A percentile compares a stretch with the other conserved stretches of the same genome.
Conservation (phyloP, 805 yeast genomes). For the Kazachstania psychrophila region DNA sequence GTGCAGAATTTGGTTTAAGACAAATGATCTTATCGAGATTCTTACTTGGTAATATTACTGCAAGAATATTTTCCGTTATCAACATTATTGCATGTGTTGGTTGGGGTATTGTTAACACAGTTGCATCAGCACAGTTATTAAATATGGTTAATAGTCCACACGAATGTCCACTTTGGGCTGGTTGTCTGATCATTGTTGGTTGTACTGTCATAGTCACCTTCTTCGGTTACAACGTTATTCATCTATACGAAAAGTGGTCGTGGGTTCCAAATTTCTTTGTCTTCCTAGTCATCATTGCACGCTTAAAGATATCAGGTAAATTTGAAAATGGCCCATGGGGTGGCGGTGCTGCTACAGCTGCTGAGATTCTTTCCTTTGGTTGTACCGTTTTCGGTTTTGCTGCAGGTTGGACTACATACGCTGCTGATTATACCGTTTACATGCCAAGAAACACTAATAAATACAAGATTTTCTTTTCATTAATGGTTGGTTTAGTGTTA, state of each 20-base stretch:
- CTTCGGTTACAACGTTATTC: constrained; percentile 79
- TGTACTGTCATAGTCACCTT: constrained; percentile 65
- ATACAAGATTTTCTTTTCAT: constrained; percentile 50
- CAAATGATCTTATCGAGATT: constrained; percentile 77
- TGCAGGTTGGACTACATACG: constrained; percentile 91
- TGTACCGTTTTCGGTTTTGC: constrained; percentile 80
- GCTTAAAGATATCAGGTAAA: constrained; percentile 57
- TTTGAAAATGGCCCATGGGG: constrained; percentile 45
- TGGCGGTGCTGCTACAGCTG: constrained; percentile 63
- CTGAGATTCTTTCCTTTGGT: constrained; percentile 69
- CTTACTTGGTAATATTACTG: constrained; percentile 64
- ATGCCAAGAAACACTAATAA: constrained; percentile 59
- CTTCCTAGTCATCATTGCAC: constrained; percentile 69
- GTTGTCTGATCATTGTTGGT: constrained; percentile 61
- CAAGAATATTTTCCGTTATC: constrained; percentile 67
- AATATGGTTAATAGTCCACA: constrained; percentile 55
- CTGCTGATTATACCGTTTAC: constrained; percentile 86
- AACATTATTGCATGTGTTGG: constrained; percentile 84
- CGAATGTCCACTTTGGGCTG: constrained; percentile 81
- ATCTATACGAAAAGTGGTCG: constrained; percentile 70
- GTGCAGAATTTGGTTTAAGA: constrained; percentile 77
- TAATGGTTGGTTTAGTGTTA: constrained; percentile 49
- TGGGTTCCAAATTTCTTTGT: constrained; percentile 76
- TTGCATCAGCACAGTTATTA: constrained; percentile 78
- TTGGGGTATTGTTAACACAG: constrained; percentile 89